Base-by-base conservation (phyloP, 768 basidiomycete genomes). In the Suillus luteus region DNA sequence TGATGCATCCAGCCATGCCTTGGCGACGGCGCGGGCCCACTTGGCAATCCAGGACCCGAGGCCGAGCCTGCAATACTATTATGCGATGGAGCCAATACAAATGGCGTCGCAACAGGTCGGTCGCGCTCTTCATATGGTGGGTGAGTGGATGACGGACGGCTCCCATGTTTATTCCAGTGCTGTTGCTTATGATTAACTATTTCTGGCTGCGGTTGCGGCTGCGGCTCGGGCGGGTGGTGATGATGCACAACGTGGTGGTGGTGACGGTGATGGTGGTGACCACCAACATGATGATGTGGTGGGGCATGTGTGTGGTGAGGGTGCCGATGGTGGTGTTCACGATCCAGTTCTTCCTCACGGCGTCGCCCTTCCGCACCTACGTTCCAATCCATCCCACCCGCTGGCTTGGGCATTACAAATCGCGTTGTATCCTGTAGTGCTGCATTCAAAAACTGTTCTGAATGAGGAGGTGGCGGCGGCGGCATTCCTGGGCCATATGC, bases 101-200 rank as follows among this genome's bases (percentile, higher is more conserved):
- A 87, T 3, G 85, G 82, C 46, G 81, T 83, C 7, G 85, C 79
- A 54, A 82, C 71, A 1, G 83, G 83, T 62, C 86, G 78, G 60
- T 87, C 86, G 43, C 80, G 78, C 17, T 83, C 83, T 49, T 83
- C 82, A 58, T 81, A 67, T n/a, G 71, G 71, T 61, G 77, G 73
- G 35, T 78, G 78, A 27, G 77, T 76, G 27, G 81, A 79, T 15
- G 81, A 69, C n/a, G 74, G 81, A 27, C 77, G 69, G 69, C 70
- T 78, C 67, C 63, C 70, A n/a, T 75, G 74, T 64, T 74, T 66
- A 61, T 75, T 74, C 38, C 74, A 72, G 65, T 61, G 69, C 64
- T 66, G 66, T 59, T 52, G 73, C 69, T 60, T 72, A 68, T 15
- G 71, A 69, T 49, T 73, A 71, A 22, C 74, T 67, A n/a, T 66